Base-by-base conservation (phyloP, 2,329 filamentous ascomycete genomes). In the Arthrobotrys sinensis region DNA sequence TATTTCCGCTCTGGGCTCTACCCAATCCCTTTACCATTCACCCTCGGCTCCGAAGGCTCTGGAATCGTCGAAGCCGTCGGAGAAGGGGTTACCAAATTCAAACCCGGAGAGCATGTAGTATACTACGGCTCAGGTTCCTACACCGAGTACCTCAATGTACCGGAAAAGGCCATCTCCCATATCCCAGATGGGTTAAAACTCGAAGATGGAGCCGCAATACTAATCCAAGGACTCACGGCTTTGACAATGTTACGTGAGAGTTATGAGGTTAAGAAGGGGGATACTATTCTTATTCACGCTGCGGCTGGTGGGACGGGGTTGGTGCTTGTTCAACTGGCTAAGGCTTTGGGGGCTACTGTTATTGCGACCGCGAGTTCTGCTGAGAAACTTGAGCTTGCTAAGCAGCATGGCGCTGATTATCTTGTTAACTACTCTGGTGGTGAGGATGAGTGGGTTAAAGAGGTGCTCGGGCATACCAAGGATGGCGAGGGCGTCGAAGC, bases 1-100 rank as follows among this genome's bases (percentile, higher is more conserved):
- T 97, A 97, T 85, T 96, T 94, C 88, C 93, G 94, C 83, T 90
- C 88, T 11, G 94, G 94, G 10, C 89, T 97, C 63, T 97, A 97
- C 87, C 86, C 87, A 10, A 86, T 90, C 0, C 88, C 91, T 0
- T 90, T 92, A 81, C 94, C 94, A 3, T 88, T 92, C 81, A 90
- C 91, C 63, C 90, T 95, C 19, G 94, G 94, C 79, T 91, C 91
- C 82, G 94, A 97, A 86, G 92, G 88, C 76, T 88, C 90, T 73
- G 94, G 94, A 78, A 90, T 88, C 46, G 85, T 97, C 80, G 89
- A 90, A 46, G 86, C 90, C 32, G 82, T 89, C 1, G 89, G 90
- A 19, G 84, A 87, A 12, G 88, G 87, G 19, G 84, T 86, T 3
- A 69, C 70, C 3, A 83, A 87, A 53, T 84, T 86, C 4, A 84